These are phyloP conservation scores for Glycyrrhiza uralensis DNA, from an alignment of 306 rosid genomes.

Conservation along the genomic window DNA sequence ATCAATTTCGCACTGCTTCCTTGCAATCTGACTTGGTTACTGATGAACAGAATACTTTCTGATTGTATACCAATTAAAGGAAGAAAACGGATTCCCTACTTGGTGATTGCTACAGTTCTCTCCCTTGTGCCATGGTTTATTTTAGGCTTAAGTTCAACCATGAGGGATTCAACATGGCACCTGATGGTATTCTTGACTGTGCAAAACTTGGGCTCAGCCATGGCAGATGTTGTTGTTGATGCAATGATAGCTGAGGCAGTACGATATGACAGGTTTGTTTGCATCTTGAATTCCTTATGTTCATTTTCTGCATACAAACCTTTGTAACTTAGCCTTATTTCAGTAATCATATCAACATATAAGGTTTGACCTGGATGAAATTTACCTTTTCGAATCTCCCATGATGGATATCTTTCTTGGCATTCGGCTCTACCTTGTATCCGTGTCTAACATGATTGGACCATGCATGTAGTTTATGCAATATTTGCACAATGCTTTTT, in stretches of 20 bases:
- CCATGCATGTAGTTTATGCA: neutral
- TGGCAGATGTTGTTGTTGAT: conserved; percentile 92
- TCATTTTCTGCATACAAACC: neutral
- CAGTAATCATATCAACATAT: neutral
- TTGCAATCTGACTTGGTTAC: conserved; percentile 28
- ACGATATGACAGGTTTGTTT: conserved; percentile 61
- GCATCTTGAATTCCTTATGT: conserved; percentile 20
- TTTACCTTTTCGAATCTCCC: neutral
- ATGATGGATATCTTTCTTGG: conserved; percentile 11
- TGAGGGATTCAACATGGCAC: conserved; percentile 66
- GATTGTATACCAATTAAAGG: conserved; percentile 87
- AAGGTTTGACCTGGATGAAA: neutral
- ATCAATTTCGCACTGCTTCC: conserved; percentile 9
- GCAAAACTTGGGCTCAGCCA: conserved; percentile 85
- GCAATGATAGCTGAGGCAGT: conserved; percentile 95
- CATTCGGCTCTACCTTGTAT: neutral
- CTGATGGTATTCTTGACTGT: conserved; percentile 61
- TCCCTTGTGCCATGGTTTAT: conserved; percentile 78
- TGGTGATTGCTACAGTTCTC: conserved; percentile 70
- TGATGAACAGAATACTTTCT: conserved; percentile 64
- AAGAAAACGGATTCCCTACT: conserved; percentile 77
- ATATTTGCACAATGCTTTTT: neutral
- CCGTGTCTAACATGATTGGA: neutral
- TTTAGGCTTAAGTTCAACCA: conserved; percentile 50
- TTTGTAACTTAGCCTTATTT: conserved; percentile 8